phyloP scores from a whole-genome alignment of 805 yeast genomes.

The Kodamaea neixiangensis region DNA sequence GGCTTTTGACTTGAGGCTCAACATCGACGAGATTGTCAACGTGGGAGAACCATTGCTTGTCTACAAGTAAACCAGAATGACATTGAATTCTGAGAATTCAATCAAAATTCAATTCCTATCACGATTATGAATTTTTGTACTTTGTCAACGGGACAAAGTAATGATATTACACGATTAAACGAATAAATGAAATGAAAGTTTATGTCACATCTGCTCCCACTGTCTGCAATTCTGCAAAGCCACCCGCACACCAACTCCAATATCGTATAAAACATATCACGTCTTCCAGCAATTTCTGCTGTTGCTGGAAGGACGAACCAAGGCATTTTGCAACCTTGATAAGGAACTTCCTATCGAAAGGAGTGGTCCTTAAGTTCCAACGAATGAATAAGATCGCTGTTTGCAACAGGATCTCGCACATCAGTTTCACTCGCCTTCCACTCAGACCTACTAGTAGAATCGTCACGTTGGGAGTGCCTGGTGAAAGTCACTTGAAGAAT shows the following conservation, averaged over 20 bases:
- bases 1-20: constrained; percentile 82
- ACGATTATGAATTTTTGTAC: background rate
- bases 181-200: background rate
- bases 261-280: too few species aligned
- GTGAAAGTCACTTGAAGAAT: background rate
- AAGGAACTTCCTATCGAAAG: too few species aligned
- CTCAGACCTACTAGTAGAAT: background rate
- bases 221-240: background rate
- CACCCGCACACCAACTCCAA: background rate
- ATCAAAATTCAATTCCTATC: background rate
- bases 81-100: background rate
- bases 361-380: background rate
- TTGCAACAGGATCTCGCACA: background rate
- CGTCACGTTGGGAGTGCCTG: background rate
- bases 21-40: constrained; percentile 78
- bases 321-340: too few species aligned
- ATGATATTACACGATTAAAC: background rate
- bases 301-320: too few species aligned
- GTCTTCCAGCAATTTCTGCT: too few species aligned
- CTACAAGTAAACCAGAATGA: constrained; percentile 39
- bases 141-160: background rate
- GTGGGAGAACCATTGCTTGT: constrained; percentile 91
- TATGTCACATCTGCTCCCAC: background rate
- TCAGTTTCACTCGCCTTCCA: background rate
- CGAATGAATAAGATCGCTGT: background rate